A percentile compares a stretch with the other conserved stretches of the same genome.
These are phyloP conservation scores for Ogataea allantospora DNA, from an alignment of 805 yeast genomes.

Conservation along the genomic window DNA sequence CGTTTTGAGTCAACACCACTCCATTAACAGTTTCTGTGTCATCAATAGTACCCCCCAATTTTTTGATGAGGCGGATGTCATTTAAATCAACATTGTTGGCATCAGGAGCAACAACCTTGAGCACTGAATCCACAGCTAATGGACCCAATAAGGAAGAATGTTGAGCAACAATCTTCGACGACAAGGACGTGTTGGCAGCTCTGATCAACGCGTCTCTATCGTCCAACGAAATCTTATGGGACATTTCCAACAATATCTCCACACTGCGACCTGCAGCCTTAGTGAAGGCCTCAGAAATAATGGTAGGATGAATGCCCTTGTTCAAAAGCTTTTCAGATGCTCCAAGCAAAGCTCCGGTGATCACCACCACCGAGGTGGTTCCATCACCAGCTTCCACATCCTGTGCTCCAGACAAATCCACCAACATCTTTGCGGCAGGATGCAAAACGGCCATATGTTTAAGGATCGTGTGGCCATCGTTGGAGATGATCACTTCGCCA, in stretches of 20 bases:
- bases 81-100: conserved; percentile 76
- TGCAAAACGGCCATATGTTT: conserved; percentile 98
- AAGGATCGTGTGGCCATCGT: conserved; percentile 96
- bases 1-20: conserved; percentile 88
- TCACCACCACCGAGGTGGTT: conserved; percentile 93
- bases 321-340: conserved; percentile 90
- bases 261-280: conserved; percentile 82
- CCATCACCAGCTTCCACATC: conserved; percentile 99
- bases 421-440: conserved; percentile 97
- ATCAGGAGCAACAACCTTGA: conserved; percentile 51
- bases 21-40: conserved; percentile 94
- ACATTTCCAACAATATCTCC: conserved; percentile 80
- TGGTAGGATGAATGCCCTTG: conserved; percentile 93
- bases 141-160: conserved; percentile 85
- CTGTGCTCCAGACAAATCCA: conserved; percentile 95
- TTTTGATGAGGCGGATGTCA: conserved; percentile 86
- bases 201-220: conserved; percentile 83
- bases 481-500: conserved; percentile 92
- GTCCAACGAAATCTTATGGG: conserved; percentile 69
- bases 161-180: conserved; percentile 94
- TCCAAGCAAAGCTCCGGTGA: conserved; percentile 90
- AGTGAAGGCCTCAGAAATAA: conserved; percentile 91
- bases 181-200: conserved; percentile 92
- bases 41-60: conserved; percentile 96
- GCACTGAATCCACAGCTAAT: conserved; percentile 88